Conservation (phyloP, 2,329 filamentous ascomycete species). For the Aspergillus neotritici region DNA sequence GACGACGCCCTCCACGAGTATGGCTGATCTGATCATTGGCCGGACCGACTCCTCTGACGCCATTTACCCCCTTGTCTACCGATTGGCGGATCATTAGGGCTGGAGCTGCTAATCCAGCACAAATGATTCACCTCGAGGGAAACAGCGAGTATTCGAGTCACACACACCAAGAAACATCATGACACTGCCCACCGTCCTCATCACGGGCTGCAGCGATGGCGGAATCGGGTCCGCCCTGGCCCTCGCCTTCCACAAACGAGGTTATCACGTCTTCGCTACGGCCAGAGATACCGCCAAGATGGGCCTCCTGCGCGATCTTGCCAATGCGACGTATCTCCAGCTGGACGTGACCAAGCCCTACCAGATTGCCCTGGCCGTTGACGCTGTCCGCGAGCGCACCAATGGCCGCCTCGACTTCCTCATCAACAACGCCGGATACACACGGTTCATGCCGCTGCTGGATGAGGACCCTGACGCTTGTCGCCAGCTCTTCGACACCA, state of each 20-base stretch:
- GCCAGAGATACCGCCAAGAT: conserved; percentile 28
- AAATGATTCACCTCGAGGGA: no score
- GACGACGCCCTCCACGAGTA: no score
- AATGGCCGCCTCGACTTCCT: conserved; percentile 33
- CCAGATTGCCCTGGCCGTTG: conserved; percentile 23
- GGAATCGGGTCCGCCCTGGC: conserved; percentile 37
- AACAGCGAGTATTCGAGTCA: no score
- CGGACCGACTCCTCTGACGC: no score
- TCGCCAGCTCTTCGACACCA: conserved; percentile 17
- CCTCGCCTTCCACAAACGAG: conserved; percentile 26
- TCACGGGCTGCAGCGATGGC: conserved; percentile 36
- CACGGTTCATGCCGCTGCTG: conserved; percentile 33
- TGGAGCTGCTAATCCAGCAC: no score
- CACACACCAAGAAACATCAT: no score
- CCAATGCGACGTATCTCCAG: conserved; percentile 22
- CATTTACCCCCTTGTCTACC: no score
- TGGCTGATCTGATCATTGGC: no score
- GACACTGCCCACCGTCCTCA: conserved; percentile 20
- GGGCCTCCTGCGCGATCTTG: conserved; percentile 12
- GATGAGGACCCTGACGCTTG: conserved; percentile 31
- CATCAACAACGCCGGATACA: conserved; percentile 40
- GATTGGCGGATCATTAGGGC: no score
- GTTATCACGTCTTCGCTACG: conserved; percentile 37
- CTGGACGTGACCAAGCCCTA: conserved; percentile 25
- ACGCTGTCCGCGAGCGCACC: conserved; percentile 17